Base-by-base conservation (phyloP, 768 basidiomycete species). In the Naematelia encephala region DNA sequence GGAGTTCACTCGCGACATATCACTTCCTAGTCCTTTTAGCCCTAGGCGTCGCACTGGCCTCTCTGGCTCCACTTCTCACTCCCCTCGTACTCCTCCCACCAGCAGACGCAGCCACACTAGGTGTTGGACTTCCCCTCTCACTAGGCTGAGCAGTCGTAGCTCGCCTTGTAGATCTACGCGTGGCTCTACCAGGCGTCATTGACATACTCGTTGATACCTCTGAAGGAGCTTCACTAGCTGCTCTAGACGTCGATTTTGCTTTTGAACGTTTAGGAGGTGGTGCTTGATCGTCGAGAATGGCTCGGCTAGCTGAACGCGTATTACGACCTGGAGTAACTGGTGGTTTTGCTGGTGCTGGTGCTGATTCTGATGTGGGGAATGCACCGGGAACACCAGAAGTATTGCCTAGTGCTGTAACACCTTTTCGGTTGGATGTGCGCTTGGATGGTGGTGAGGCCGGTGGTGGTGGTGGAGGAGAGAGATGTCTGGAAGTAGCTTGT, bases 41-140 rank as follows among this genome's bases (percentile, higher is more conserved):
- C n/a, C n/a, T n/a, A n/a, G n/a, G n/a, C n/a, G n/a, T n/a, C 21
- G 48, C 22, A 5, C 22, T 27, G n/a, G 48, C 34, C 51, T 21
- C 46, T 19, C 46, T 47, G 19, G 10, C n/a, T 47, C 11, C 21
- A 8, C 8, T 19, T 47, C 8, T 47, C n/a, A 8, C 46, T 47
- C 46, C 46, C 46, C 46, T 47, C 25, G 19, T 26, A 21, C 46
- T 47, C 46, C 46, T 47, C 46, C n/a, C 46, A 5, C 46, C 25
- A 47, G 19, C n/a, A 21, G 25, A 21, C 5, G 46, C 34, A 34
- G 25, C 51, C 3, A 57, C 28, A 34, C 47, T 51, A 50, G 56
- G 56, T 25, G 56, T 50, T 16, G 56, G 56, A 51, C 56, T 57
- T 13, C 56, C 56, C 1, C 56, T 22, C 39, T 57, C 56, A 39